phyloP scores from a whole-genome alignment of 2,329 filamentous ascomycete genomes.

The Aspergillus caelatus region DNA sequence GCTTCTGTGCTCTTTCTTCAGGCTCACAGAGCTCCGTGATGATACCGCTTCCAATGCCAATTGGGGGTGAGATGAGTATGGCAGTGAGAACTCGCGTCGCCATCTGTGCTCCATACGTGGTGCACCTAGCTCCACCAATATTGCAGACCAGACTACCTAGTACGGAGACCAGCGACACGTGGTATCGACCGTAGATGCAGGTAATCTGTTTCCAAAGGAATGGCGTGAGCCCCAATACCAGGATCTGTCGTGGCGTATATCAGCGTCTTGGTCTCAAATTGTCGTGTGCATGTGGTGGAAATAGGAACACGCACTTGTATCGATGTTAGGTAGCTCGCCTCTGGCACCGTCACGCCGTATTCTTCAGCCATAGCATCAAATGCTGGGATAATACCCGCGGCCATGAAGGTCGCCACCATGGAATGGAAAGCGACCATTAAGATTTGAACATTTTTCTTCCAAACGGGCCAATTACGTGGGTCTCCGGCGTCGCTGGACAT shows the following conservation, averaged over 20 bases:
- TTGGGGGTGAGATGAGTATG: conserved; percentile 57
- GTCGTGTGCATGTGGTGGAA: neutral
- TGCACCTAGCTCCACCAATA: conserved; percentile 54
- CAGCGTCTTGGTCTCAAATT: neutral
- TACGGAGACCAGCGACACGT: conserved; percentile 55
- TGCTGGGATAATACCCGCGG: conserved; percentile 55
- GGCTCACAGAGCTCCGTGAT: conserved; percentile 59
- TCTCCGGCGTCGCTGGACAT: neutral
- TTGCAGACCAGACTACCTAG: conserved; percentile 53
- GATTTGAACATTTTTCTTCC: conserved; percentile 52
- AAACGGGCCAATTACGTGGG: conserved; percentile 27
- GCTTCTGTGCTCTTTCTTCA: conserved; percentile 52
- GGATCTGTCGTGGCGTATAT: conserved; percentile 37
- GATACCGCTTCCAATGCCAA: conserved; percentile 56
- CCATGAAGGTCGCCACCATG: conserved; percentile 57
- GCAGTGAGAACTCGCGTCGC: conserved; percentile 52
- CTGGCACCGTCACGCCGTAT: conserved; percentile 50
- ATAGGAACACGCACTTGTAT: conserved; percentile 37
- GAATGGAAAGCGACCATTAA: conserved; percentile 58
- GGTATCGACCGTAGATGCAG: conserved; percentile 55
- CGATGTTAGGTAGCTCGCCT: conserved; percentile 56
- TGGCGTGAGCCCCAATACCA: conserved; percentile 54
- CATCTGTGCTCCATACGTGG: conserved; percentile 52
- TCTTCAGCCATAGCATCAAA: conserved; percentile 56
- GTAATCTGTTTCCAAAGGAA: conserved; percentile 60